These are phyloP conservation scores for Sporothrix inflata DNA, from an alignment of 2,329 filamentous ascomycete genomes.

Conservation along the genomic window DNA sequence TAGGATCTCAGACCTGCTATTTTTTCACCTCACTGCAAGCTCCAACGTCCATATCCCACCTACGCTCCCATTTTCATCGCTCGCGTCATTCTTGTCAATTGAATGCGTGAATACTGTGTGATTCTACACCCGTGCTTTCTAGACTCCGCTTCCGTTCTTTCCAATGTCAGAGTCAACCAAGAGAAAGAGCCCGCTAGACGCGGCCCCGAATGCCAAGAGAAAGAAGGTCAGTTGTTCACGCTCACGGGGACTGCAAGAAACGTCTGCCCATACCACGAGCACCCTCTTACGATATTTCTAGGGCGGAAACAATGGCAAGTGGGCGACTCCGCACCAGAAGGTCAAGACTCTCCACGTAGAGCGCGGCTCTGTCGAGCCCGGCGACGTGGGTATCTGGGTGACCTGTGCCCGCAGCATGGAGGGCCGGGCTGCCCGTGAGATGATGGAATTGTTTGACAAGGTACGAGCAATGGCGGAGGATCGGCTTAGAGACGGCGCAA, in stretches of 20 bases:
- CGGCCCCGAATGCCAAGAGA: slow-evolving; percentile 40
- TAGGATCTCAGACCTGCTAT: background rate
- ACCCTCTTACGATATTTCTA: slow-evolving; percentile 34
- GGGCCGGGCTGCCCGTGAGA: slow-evolving; percentile 68
- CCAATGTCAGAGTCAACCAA: slow-evolving; percentile 43
- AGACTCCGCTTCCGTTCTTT: background rate
- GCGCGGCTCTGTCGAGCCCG: slow-evolving; percentile 61
- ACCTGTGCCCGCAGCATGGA: slow-evolving; percentile 76
- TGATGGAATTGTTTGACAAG: slow-evolving; percentile 49
- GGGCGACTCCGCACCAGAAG: slow-evolving; percentile 63
- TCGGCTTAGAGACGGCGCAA: background rate
- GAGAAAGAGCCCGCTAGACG: slow-evolving; percentile 42
- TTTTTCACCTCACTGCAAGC: background rate
- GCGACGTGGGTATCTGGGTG: slow-evolving; percentile 76
- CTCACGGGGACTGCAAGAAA: background rate
- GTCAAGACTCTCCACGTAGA: slow-evolving; percentile 51
- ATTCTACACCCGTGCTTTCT: background rate
- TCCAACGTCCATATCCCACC: background rate
- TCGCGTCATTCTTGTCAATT: background rate
- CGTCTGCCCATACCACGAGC: background rate
- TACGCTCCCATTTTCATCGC: background rate
- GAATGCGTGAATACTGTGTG: background rate
- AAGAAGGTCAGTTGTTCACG: slow-evolving; percentile 42
- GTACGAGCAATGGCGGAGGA: background rate
- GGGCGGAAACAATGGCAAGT: slow-evolving; percentile 60